phyloP scores from a whole-genome alignment of 208 protist genomes.

The Leishmania arabica region DNA sequence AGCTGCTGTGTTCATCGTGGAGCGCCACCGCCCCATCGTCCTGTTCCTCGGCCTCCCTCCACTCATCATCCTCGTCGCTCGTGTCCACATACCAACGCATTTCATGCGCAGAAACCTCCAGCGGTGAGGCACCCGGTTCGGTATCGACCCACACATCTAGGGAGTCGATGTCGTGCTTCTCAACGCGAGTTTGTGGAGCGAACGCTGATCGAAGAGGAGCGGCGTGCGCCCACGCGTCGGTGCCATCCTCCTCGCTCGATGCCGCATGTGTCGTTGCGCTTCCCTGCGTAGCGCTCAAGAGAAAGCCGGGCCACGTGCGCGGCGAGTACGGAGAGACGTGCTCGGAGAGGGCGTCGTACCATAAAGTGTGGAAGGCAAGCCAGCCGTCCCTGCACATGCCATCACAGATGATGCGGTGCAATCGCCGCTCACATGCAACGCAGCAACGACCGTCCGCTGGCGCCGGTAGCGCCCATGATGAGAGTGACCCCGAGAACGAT shows the following conservation, averaged over 20 bases:
- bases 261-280: not conserved
- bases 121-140: not conserved
- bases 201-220: no score
- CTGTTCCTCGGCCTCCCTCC: not conserved
- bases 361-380: slow-evolving; percentile 44
- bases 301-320: not conserved
- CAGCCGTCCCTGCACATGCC: slow-evolving; percentile 37
- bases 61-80: slow-evolving; percentile 24
- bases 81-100: slow-evolving; percentile 24
- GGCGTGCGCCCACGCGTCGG: not conserved
- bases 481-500: not conserved
- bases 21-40: not conserved
- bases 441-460: not conserved
- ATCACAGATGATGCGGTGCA: slow-evolving; percentile 6
- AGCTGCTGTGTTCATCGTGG: not conserved
- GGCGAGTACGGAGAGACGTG: not conserved
- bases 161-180: not conserved
- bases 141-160: slow-evolving; percentile 1
- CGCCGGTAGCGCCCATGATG: not conserved
- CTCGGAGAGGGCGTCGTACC: slow-evolving; percentile 25
- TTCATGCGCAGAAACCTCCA: slow-evolving; percentile 1
- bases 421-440: not conserved
- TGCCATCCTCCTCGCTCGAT: not conserved
- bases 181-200: not conserved
- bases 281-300: not conserved